Percentiles rank a stretch among this genome's conserved stretches.
Evolutionary conservation across 176 grass and related monocot genomes (phyloP).

Genomic region (Areca catechu): DNA sequence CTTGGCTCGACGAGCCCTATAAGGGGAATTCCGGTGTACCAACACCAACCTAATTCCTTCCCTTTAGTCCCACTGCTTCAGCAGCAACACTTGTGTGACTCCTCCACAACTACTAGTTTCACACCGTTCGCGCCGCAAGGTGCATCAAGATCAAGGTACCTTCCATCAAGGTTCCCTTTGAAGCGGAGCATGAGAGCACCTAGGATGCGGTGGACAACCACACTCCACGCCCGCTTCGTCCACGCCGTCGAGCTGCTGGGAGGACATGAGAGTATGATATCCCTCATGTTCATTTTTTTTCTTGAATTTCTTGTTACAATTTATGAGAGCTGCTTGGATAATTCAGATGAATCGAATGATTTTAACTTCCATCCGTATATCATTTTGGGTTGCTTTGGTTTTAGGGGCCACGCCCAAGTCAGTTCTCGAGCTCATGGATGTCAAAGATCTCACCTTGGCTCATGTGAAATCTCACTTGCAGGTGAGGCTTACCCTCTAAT

Average conservation of each 20-base stretch:
- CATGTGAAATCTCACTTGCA: constrained; percentile 48
- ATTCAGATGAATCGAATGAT: too few species aligned
- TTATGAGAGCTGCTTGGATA: too few species aligned
- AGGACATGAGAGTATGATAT: constrained; percentile 34
- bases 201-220: constrained; percentile 34
- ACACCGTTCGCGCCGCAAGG: background rate
- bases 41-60: background rate
- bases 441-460: constrained; percentile 48
- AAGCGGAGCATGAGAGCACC: constrained; percentile 29
- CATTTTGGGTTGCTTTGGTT: too few species aligned
- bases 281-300: too few species aligned
- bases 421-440: constrained; percentile 45
- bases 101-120: background rate
- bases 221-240: constrained; percentile 31
- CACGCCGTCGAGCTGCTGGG: constrained; percentile 35
- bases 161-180: constrained; percentile 14
- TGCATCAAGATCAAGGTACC: background rate
- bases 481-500: background rate
- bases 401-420: constrained; percentile 40
- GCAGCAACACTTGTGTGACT: background rate
- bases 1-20: constrained; percentile 17
- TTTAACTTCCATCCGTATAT: too few species aligned
- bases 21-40: constrained; percentile 27
- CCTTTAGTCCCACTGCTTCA: constrained; percentile 3
- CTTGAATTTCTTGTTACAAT: too few species aligned